A percentile compares a stretch with the other conserved stretches of the same genome.
Conservation (phyloP, 2,329 filamentous ascomycete genomes). For the Fusarium sp. region DNA sequence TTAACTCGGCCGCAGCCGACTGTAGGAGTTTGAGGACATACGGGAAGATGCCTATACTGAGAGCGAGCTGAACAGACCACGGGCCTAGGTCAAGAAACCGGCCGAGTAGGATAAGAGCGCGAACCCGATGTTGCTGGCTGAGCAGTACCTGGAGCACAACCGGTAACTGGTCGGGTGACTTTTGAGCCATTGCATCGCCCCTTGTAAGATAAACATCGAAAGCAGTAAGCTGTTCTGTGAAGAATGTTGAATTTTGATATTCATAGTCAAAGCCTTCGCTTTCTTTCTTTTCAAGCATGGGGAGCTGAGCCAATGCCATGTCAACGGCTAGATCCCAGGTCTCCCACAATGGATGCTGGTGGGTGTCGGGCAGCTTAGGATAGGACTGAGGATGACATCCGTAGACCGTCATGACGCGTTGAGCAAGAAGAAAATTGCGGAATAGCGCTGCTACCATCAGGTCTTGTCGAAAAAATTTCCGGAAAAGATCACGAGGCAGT, state of each 20-base stretch:
- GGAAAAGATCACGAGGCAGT: slow-evolving; percentile 87
- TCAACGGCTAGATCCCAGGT: slow-evolving; percentile 98
- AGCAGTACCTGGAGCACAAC: slow-evolving; percentile 96
- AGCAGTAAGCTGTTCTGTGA: slow-evolving; percentile 94
- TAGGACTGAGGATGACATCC: slow-evolving; percentile 95
- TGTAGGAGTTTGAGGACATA: slow-evolving; percentile 98
- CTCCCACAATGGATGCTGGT: slow-evolving; percentile 94
- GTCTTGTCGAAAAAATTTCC: slow-evolving; percentile 96
- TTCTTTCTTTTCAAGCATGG: slow-evolving; percentile 83
- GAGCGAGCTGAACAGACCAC: slow-evolving; percentile 97
- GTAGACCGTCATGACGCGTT: slow-evolving; percentile 95
- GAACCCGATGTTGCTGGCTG: slow-evolving; percentile 92
- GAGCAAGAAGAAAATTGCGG: slow-evolving; percentile 92
- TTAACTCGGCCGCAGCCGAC: slow-evolving; percentile 92
- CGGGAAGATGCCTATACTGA: slow-evolving; percentile 98
- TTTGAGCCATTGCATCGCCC: slow-evolving; percentile 82
- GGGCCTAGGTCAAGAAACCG: slow-evolving; percentile 95
- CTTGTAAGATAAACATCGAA: slow-evolving; percentile 95
- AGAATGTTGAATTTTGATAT: slow-evolving; percentile 95
- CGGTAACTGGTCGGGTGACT: slow-evolving; percentile 91
- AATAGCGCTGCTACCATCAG: slow-evolving; percentile 99
- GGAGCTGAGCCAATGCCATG: slow-evolving; percentile 90
- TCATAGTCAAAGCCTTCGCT: slow-evolving; percentile 81
- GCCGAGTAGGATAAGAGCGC: slow-evolving; percentile 89
- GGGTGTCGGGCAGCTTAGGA: slow-evolving; percentile 91